phyloP scores from a whole-genome alignment of 208 protist species.

The Lotmaria passim region DNA sequence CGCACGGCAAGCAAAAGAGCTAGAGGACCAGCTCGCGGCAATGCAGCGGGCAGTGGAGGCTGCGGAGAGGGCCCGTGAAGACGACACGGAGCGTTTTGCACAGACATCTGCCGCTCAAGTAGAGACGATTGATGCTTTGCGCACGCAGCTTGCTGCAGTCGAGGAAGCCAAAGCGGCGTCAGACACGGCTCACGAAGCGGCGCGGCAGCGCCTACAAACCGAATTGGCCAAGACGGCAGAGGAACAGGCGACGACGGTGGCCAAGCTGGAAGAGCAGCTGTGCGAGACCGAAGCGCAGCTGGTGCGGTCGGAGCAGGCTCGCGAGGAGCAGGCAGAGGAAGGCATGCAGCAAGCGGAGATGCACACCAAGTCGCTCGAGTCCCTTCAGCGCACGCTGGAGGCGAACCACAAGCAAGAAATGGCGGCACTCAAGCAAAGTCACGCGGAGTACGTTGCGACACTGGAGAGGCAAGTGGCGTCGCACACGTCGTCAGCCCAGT shows the following conservation, averaged over 20 bases:
- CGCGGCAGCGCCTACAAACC: not conserved
- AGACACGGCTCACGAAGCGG: not conserved
- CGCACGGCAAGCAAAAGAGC: not conserved
- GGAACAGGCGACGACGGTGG: not conserved
- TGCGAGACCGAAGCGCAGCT: not conserved
- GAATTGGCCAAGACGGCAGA: not conserved
- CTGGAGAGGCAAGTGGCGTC: conserved; percentile 18
- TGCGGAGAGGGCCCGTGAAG: not conserved
- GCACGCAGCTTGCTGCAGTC: conserved; percentile 1
- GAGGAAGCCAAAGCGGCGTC: not conserved
- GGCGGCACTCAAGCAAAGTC: conserved; percentile 7
- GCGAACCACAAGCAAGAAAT: conserved; percentile 22
- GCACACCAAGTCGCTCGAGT: conserved; percentile 12
- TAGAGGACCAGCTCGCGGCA: not conserved
- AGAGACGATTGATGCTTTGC: not conserved
- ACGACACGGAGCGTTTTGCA: not conserved
- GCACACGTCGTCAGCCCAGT: not conserved
- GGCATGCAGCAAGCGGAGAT: not conserved
- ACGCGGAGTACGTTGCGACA: conserved; percentile 12
- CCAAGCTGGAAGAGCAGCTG: not conserved
- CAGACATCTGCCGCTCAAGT: not conserved
- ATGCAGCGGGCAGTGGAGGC: not conserved
- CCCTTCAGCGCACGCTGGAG: conserved; percentile 10
- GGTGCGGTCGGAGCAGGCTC: not conserved
- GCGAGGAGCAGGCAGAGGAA: not conserved